These are phyloP conservation scores for Coniochaeta prunicola DNA, from an alignment of 2,329 filamentous ascomycete genomes.

Conservation along the genomic window DNA sequence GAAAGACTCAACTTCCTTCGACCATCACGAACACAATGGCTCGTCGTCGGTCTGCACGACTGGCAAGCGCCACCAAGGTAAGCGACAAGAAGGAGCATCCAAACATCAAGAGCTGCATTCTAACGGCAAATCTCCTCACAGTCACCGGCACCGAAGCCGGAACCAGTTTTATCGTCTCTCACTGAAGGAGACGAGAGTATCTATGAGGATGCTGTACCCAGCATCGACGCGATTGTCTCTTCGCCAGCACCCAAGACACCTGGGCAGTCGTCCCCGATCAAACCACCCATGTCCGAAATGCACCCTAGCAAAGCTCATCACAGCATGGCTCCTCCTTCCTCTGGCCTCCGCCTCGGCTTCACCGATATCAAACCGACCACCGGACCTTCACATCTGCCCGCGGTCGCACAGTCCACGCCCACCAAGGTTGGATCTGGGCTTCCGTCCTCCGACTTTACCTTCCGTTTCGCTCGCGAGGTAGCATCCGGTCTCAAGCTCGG, in stretches of 20 bases:
- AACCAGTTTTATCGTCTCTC: conserved; percentile 30
- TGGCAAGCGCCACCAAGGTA: conserved; percentile 32
- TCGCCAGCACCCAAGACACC: conserved; percentile 47
- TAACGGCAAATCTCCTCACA: not conserved
- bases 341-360: conserved; percentile 77
- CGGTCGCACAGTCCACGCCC: conserved; percentile 51
- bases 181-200: conserved; percentile 35
- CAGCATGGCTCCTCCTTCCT: conserved; percentile 70
- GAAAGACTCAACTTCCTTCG: not conserved
- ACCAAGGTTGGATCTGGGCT: conserved; percentile 41
- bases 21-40: conserved; percentile 16
- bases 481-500: conserved; percentile 54
- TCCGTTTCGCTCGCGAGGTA: conserved; percentile 48
- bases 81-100: conserved; percentile 13
- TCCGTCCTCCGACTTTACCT: conserved; percentile 57
- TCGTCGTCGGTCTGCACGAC: conserved; percentile 36
- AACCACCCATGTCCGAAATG: conserved; percentile 76
- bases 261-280: conserved; percentile 54
- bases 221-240: conserved; percentile 23
- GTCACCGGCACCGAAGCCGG: conserved; percentile 13
- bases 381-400: conserved; percentile 33
- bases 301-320: conserved; percentile 78
- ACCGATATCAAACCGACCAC: conserved; percentile 59
- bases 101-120: not conserved
- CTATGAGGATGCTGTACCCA: conserved; percentile 21